These are phyloP conservation scores for Trichoderma aggressivum DNA, from an alignment of 2,329 filamentous ascomycete species.

Conservation along the genomic window DNA sequence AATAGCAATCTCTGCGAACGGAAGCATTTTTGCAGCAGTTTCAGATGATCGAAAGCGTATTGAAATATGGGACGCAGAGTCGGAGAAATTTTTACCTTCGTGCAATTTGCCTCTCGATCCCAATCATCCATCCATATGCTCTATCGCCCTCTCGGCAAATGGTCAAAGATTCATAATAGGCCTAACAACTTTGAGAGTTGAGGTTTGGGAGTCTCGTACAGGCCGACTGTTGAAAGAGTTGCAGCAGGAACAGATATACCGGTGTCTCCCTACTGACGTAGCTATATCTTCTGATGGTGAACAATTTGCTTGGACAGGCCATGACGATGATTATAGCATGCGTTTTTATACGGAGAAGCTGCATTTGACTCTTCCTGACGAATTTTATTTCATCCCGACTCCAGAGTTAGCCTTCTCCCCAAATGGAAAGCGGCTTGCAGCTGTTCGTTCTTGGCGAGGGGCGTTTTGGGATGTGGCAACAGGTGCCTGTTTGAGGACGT, in stretches of 20 bases:
- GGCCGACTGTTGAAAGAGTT: neutral
- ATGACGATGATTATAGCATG: too few species aligned
- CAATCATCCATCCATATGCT: rapidly evolving
- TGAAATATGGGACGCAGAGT: neutral
- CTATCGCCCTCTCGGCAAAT: neutral
- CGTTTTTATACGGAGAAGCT: too few species aligned
- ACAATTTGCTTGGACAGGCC: neutral
- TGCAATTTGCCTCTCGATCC: too few species aligned
- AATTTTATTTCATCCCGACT: rapidly evolving
- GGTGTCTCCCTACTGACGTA: neutral
- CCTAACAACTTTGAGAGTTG: rapidly evolving
- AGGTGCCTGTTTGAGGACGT: neutral
- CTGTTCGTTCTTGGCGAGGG: rapidly evolving
- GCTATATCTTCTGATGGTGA: neutral
- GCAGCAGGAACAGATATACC: neutral
- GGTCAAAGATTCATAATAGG: neutral
- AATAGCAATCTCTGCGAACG: neutral
- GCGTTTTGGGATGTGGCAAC: neutral
- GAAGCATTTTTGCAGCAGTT: neutral
- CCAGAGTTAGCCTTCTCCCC: neutral
- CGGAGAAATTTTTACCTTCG: neutral
- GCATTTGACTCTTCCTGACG: neutral
- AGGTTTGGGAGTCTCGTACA: neutral
- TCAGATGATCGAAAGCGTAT: neutral
- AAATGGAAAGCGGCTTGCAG: neutral